Base-by-base conservation (phyloP, 225 moss, liverwort and hornwort species). In the Polytrichum commune region DNA sequence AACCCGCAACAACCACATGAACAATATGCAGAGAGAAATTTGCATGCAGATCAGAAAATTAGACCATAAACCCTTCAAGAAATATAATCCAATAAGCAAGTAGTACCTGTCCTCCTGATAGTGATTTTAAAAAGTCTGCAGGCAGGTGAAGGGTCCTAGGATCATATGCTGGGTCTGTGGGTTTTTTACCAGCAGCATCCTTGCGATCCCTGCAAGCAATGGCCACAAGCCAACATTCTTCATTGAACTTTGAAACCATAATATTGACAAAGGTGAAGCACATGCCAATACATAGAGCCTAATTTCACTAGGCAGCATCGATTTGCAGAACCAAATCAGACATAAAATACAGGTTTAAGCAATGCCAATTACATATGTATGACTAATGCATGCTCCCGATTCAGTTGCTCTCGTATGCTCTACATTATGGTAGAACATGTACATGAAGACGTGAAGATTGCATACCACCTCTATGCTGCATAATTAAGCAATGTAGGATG, bases 31-130 rank as follows among this genome's bases (percentile, higher is more conserved):
- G 54, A 64, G 65, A 64, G 46, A 73, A 29, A 28, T 55, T 62
- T 24, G 62, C 60, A 69, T 28, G 5, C 18, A 25, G 10, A 16
- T 16, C 46, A 13, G 13, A 46, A 46, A 46, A 46, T 13, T 28
- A 1, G 53, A n/a, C 35, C 55, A 60, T 60, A 32, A 24, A 26
- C 67, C 53, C 55, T 70, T 66, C 63, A 74, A 67, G 35, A 22
- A 5, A 23, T n/a, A 18, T 55, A 32, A 46, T 19, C 53, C 30
- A 65, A 19, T 55, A 65, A 60, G 29, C 13, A 65, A 75, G 7
- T 13, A 29, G 27, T 68, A 99, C 98, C 98, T 99, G 98, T 10
- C 98, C 95, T 38, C 81, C 95, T 63, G 95, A 90, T 63, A 95
- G 90, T 53, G 79, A 80, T 70, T 89, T 93, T 62, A 95, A 29